These are phyloP conservation scores for Agaricus blazei DNA, from an alignment of 768 basidiomycete species.

Conservation along the genomic window DNA sequence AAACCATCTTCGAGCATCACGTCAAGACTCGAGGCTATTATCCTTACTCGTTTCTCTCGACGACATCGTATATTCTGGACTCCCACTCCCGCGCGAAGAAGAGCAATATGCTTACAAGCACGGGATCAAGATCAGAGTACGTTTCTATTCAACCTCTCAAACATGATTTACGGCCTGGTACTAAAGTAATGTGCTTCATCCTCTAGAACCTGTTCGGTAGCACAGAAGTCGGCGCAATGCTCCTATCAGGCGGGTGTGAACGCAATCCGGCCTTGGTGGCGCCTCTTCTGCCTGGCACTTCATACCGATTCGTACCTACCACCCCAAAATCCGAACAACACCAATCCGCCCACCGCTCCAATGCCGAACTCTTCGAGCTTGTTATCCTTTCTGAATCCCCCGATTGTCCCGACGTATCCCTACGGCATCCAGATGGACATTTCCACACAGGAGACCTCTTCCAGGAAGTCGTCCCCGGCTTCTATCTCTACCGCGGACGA, in stretches of 20 bases:
- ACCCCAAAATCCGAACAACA: slow-evolving; percentile 24
- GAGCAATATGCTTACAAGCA: slow-evolving; percentile 66
- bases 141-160: slow-evolving; percentile 20
- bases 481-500: slow-evolving; percentile 63
- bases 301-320: slow-evolving; percentile 64
- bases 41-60: slow-evolving; percentile 49
- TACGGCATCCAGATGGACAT: slow-evolving; percentile 59
- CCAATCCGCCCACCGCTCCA: slow-evolving; percentile 48
- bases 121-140: slow-evolving; percentile 59
- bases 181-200: slow-evolving; percentile 16
- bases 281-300: slow-evolving; percentile 49
- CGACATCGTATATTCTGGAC: slow-evolving; percentile 62
- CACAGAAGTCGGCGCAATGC: slow-evolving; percentile 74
- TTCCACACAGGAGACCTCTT: slow-evolving; percentile 85
- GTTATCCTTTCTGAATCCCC: slow-evolving; percentile 63
- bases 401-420: slow-evolving; percentile 60
- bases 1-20: slow-evolving; percentile 55
- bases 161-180: slow-evolving; percentile 12
- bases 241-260: slow-evolving; percentile 56
- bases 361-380: slow-evolving; percentile 55
- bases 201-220: slow-evolving; percentile 72
- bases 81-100: slow-evolving; percentile 60
- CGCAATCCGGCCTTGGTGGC: slow-evolving; percentile 47
- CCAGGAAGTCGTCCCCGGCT: slow-evolving; percentile 51
- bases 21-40: slow-evolving; percentile 56